Evolutionary conservation across 2,329 filamentous ascomycete genomes (phyloP).

Genomic region (Aschersonia sp.): DNA sequence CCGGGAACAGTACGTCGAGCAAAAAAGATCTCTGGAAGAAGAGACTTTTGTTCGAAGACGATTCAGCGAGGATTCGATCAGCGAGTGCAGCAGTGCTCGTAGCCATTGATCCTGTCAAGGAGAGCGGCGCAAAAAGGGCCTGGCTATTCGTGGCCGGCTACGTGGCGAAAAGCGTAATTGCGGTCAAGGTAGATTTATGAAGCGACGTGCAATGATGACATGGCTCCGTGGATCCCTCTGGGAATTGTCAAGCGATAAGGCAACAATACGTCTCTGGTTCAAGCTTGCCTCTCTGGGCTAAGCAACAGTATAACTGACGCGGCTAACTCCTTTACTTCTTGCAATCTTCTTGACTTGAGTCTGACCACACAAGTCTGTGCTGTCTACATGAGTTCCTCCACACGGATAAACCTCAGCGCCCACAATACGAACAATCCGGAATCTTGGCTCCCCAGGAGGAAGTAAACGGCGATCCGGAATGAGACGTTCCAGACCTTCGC

Average conservation of each 20-base stretch:
- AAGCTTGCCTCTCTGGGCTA: not conserved
- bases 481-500: constrained; percentile 37
- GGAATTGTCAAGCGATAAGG: not conserved
- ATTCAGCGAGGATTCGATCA: constrained; percentile 32
- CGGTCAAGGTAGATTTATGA: constrained; percentile 35
- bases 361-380: constrained; percentile 42
- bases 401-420: constrained; percentile 60
- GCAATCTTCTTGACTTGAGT: constrained; percentile 54
- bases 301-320: constrained; percentile 32
- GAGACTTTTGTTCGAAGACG: constrained; percentile 41
- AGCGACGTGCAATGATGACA: not conserved
- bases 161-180: constrained; percentile 30
- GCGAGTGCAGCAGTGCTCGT: constrained; percentile 38
- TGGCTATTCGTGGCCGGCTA: constrained; percentile 47
- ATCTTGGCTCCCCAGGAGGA: constrained; percentile 35
- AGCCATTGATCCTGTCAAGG: constrained; percentile 30
- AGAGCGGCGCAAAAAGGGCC: constrained; percentile 28
- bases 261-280: not conserved
- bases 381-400: constrained; percentile 58
- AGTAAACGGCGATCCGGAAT: constrained; percentile 32
- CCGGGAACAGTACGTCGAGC: not conserved
- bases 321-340: constrained; percentile 46
- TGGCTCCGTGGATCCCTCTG: not conserved
- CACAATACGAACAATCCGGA: constrained; percentile 54
- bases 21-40: constrained; percentile 21